Evolutionary conservation across 768 basidiomycete genomes (phyloP), one percentile per base, ranked within the genome.

Genomic region (Aureoboletus auriporus): DNA sequence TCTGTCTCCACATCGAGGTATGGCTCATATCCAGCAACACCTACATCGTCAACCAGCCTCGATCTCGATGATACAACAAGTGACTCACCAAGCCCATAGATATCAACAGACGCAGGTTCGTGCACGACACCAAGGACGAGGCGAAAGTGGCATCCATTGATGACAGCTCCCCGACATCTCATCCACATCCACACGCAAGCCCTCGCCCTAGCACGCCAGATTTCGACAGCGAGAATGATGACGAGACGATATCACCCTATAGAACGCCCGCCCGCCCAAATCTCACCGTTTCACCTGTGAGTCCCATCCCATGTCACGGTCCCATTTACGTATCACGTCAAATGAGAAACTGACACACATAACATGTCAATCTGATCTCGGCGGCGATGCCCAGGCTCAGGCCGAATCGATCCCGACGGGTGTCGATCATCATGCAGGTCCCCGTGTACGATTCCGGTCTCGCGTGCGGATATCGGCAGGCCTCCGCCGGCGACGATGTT

Each of bases 391-490:
- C 39, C 47, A 39, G 44, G 44, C 34, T 2, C 36, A 60, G 55
- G 49, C 44, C n/a, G 62, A 61, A 23, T 16, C 51, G 33, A 36
- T 42, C 26, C 23, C 23, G n/a, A 16, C 46, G 27, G 37, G 27
- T 23, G 20, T 23, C 20, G 30, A 31, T 31, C 30, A 31, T 31
- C 30, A 31, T 31, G 35, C 55, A 14, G 17, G 45, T 37, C 59
- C 53, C 6, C 71, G 68, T 29, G 83, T 89, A 3, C 84, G 77
- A 45, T 89, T 89, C 64, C 78, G 79, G 48, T 82, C 86, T 46
- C 79, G 87, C 36, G 87, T 89, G 29, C 82, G 88, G 56, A 89
- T 89, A 53, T 79, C 85, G 4, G 84, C 84, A 13, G 87, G 75
- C 39, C 75, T 73, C 27, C 74, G 74, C 54, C 74, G 74, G 54